Base-by-base conservation (phyloP, 257 asterid genomes). In the Rhazya stricta region DNA sequence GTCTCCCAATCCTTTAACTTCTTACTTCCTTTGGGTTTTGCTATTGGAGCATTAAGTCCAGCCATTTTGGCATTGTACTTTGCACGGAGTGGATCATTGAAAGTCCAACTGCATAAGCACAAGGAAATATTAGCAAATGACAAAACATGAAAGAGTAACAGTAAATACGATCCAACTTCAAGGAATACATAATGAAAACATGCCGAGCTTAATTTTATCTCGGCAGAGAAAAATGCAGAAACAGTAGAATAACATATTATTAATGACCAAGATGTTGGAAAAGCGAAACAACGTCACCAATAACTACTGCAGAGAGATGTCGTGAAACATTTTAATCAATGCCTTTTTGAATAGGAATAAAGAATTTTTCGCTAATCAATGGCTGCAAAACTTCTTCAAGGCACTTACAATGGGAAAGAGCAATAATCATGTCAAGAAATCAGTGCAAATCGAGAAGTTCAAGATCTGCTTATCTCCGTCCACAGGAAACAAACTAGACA, bases 31-130 rank as follows among this genome's bases (percentile, higher is more conserved):
- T 87, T 94, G 32, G 97, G 99, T 79, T 86, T 94, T 37, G 82
- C 88, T 36, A 94, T 88, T 27, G 96, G 96, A 6, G 96, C 88
- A 81, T 89, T 89, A 87, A 89, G 86, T 72, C 96, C 99, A 76
- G 97, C 99, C 97, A 92, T 94, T 82, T 92, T 92, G 27, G 91
- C 89, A 63, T 92, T 91, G 83, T 92, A 94, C 80, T 92, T 94
- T 56, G 89, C 91, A 42, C 97, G 86, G 75, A 94, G 93, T 77
- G 91, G 84, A 81, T 90, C 97, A 36, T 91, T 92, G 85, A 83
- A 87, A 25, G 97, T 92, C 99, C 99, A 94, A 74, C 99, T 94
- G 91, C 86, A 81, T 78, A n/a, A 43, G 45, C 74, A 73, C 70
- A 68, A 72, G 57, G 3, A 9, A 27, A 69, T 5, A 48, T 46